Conservation (phyloP, 2,329 filamentous ascomycete genomes). For the Hymenoscyphus linearis region DNA sequence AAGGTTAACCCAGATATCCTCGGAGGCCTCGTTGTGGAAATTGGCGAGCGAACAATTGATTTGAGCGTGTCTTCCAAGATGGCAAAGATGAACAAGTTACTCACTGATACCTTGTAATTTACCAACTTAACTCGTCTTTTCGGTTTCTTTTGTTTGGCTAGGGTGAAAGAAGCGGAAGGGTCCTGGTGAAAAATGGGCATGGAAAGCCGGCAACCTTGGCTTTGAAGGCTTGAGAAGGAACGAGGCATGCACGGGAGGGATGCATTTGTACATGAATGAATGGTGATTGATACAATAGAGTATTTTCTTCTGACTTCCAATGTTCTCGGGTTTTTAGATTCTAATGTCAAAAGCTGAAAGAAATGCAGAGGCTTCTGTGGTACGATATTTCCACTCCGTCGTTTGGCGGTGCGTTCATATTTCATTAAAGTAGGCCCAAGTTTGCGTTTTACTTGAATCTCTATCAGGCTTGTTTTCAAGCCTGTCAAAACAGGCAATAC, state of each 20-base stretch:
- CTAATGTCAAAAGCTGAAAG: not conserved
- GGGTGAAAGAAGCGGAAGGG: slow-evolving; percentile 20
- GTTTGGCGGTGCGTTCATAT: too few species aligned
- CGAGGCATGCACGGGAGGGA: not conserved
- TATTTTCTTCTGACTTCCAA: not conserved
- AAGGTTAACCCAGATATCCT: slow-evolving; percentile 92
- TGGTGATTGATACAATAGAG: slow-evolving; percentile 12
- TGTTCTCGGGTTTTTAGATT: not conserved
- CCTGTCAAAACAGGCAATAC: too few species aligned
- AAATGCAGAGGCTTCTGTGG: too few species aligned
- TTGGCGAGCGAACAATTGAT: slow-evolving; percentile 97
- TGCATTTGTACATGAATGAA: slow-evolving; percentile 11
- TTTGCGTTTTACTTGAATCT: too few species aligned
- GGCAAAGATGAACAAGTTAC: slow-evolving; percentile 98
- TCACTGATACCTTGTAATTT: slow-evolving; percentile 91
- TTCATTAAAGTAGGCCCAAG: too few species aligned
- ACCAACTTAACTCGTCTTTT: slow-evolving; percentile 1
- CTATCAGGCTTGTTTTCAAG: too few species aligned
- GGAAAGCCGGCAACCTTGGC: not conserved
- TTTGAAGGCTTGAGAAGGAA: not conserved
- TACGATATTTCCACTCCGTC: too few species aligned
- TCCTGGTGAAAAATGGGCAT: not conserved
- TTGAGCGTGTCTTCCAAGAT: slow-evolving; percentile 92
- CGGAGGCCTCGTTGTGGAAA: slow-evolving; percentile 90
- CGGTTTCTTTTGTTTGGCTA: slow-evolving; percentile 30